These are phyloP conservation scores for Moesziomyces antarcticus DNA, from an alignment of 1,284 basidiomycete species.

Conservation along the genomic window DNA sequence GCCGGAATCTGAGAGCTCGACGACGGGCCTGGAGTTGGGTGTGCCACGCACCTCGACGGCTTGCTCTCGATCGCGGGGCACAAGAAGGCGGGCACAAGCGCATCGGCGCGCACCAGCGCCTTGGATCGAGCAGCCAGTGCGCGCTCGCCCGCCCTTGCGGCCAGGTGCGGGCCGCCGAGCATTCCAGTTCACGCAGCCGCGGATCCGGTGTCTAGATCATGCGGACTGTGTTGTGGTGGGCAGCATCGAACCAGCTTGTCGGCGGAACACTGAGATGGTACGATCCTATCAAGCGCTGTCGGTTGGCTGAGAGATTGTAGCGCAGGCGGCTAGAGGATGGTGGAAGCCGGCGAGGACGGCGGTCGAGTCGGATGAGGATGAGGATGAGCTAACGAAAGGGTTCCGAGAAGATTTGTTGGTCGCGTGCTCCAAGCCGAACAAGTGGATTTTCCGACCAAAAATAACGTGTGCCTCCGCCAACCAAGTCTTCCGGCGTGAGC, in stretches of 20 bases:
- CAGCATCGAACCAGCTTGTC: neutral
- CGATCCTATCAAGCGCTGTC: neutral
- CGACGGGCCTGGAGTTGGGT: conserved; percentile 6
- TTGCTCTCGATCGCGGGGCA: conserved; percentile 20
- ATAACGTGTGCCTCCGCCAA: neutral
- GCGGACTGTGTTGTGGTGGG: conserved; percentile 1
- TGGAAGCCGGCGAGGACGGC: neutral
- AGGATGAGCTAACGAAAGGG: conserved; percentile 21
- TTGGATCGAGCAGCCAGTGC: conserved; percentile 3
- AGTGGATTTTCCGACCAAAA: conserved; percentile 2
- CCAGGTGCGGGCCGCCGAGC: conserved; percentile 28
- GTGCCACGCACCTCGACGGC: neutral
- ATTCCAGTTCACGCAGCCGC: conserved; percentile 33
- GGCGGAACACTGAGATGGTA: neutral
- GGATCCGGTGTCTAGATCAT: conserved; percentile 13
- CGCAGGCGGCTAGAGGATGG: neutral
- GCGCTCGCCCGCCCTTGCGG: conserved; percentile 11
- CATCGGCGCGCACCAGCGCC: conserved; percentile 1
- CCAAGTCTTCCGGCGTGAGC: neutral
- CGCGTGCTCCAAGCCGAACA: conserved; percentile 17
- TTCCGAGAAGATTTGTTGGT: conserved; percentile 20
- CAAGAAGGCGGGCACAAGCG: conserved; percentile 17
- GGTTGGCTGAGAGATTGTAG: neutral
- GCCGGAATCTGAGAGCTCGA: neutral
- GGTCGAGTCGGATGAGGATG: neutral